A percentile compares a stretch with the other conserved stretches of the same genome.
phyloP scores from a whole-genome alignment of 495 filamentous ascomycete genomes.

The Chaetomidium leptoderma region DNA sequence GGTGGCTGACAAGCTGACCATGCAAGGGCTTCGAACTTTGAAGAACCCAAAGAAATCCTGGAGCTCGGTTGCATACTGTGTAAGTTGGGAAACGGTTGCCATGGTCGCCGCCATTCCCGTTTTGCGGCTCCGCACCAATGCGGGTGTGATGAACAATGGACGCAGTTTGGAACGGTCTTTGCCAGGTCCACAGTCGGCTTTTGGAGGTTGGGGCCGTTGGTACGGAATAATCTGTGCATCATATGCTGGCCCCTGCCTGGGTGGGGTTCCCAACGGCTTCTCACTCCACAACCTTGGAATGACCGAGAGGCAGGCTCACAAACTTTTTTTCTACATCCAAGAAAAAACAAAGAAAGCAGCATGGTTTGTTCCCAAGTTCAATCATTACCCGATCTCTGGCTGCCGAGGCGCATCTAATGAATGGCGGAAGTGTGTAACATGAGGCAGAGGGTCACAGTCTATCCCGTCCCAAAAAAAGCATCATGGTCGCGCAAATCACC shows the following conservation, averaged over 20 bases:
- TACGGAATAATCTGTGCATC: no score
- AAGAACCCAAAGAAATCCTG: background rate
- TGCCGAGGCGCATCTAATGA: slow-evolving; percentile 10
- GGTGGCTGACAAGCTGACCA: background rate
- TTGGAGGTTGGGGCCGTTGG: background rate
- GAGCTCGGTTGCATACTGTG: background rate
- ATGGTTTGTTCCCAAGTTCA: background rate
- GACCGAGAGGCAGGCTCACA: no score
- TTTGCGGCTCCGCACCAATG: background rate
- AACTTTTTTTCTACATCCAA: no score
- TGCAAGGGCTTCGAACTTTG: no score
- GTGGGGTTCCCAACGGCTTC: background rate
- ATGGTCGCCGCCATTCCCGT: background rate
- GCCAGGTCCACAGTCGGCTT: background rate
- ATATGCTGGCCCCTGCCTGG: no score
- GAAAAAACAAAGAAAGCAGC: no score
- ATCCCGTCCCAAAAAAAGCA: slow-evolving; percentile 12
- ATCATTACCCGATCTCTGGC: slow-evolving; percentile 15
- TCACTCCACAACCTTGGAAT: background rate
- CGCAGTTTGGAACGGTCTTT: background rate
- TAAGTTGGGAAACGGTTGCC: background rate
- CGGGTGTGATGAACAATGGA: background rate
- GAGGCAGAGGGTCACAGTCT: slow-evolving; percentile 10
- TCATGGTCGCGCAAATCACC: background rate
- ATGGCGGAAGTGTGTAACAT: slow-evolving; percentile 7